Evolutionary conservation across 2,329 filamentous ascomycete genomes (phyloP).

Genomic region (Drechslerella stenobrocha): DNA sequence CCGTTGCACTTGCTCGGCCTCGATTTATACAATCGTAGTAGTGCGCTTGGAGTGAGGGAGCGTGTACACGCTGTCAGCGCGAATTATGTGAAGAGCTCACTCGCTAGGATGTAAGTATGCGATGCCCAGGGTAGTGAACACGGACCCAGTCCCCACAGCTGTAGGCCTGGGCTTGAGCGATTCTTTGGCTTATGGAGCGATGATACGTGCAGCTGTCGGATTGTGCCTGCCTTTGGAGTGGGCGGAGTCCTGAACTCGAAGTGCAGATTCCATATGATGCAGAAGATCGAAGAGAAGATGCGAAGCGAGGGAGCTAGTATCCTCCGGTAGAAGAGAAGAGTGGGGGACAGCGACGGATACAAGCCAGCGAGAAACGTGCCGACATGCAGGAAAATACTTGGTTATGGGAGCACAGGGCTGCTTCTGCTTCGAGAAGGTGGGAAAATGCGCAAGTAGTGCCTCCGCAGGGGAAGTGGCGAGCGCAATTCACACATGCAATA

Average conservation of each 20-base stretch:
- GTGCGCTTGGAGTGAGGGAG: slow-evolving; percentile 61
- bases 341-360: background rate
- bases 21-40: slow-evolving; percentile 77
- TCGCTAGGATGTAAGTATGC: slow-evolving; percentile 67
- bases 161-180: background rate
- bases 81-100: slow-evolving; percentile 74
- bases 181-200: background rate
- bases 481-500: no score
- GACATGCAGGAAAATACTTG: no score
- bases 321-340: slow-evolving; percentile 19
- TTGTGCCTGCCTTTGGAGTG: slow-evolving; percentile 47
- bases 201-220: slow-evolving; percentile 24
- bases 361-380: background rate
- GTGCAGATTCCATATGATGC: slow-evolving; percentile 38
- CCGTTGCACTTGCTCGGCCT: slow-evolving; percentile 82
- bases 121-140: background rate
- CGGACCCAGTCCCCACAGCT: background rate
- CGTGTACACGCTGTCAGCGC: slow-evolving; percentile 68
- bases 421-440: no score
- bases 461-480: no score
- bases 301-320: slow-evolving; percentile 11
- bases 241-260: slow-evolving; percentile 42
- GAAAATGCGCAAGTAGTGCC: no score
- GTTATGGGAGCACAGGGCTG: no score
- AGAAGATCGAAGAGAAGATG: slow-evolving; percentile 31